Evolutionary conservation across 1,284 basidiomycete species (phyloP), one percentile per base, ranked within the genome.

Genomic region (Puccinia triticina): DNA sequence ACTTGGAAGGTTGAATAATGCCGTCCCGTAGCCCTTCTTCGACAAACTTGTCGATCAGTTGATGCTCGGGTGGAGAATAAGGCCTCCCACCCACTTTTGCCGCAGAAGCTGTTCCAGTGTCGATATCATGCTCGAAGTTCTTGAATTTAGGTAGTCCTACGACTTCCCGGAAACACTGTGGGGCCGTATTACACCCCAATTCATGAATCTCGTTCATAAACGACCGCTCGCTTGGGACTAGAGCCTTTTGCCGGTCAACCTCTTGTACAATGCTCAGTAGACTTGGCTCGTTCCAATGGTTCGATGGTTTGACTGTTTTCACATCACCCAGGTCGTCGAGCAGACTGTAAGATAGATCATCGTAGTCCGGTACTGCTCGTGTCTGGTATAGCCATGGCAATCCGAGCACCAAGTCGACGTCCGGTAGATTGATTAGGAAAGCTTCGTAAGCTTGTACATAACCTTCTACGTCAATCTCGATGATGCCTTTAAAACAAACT

Each of bases 21-120:
- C 72, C 72, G 29, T 74, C 50, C 3, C 21, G 23, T 1, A 74
- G n/a, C 1, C 37, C 50, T n/a, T 74, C 72, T 21, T 74, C 50
- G 2, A 74, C 72, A 74, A 74, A 74, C 16, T 74, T 32, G 12
- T 74, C 46, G 37, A 74, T 74, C 1, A 74, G 11, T 21, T 26
- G n/a, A 29, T 74, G 43, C 50, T 74, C 72, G n/a, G 53, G 73
- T 0, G 73, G 73, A 5, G 46, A 55, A 16, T 69, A 48, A 23
- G 66, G 66, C 40, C 72, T 12, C 23, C 72, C 72, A 12, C 32
- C 18, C 16, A 55, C 29, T 55, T 74, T 74, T 7, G 32, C 50
- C 32, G 72, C 26, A 7, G 18, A 18, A n/a, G 72, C 43, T 11
- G 11, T 8, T 10, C 48, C 48, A 3, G 72, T 74, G 23, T 74